A percentile compares a stretch with the other conserved stretches of the same genome.
phyloP scores from a whole-genome alignment of 2,329 filamentous ascomycete species.

The Penicillium sp. region DNA sequence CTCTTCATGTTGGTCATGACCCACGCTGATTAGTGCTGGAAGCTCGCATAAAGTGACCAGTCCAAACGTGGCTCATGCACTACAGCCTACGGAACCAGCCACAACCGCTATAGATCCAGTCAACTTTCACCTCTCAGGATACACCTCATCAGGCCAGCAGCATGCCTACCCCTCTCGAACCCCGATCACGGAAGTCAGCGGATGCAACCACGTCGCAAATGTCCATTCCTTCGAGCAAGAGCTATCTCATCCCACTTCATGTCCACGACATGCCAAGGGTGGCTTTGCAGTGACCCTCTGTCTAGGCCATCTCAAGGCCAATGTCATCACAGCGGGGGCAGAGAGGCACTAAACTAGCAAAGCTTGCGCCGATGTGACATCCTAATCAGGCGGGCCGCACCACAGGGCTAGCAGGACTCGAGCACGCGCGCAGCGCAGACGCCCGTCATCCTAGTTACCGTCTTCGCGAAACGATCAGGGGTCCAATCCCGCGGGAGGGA shows the following conservation, averaged over 20 bases:
- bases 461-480: slow-evolving; percentile 2
- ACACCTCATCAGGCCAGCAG: background rate
- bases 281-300: slow-evolving; percentile 6
- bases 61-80: background rate
- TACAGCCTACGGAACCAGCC: background rate
- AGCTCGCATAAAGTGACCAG: background rate
- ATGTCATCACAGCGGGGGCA: slow-evolving; percentile 9
- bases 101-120: background rate
- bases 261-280: slow-evolving; percentile 10
- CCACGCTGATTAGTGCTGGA: background rate
- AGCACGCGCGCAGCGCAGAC: slow-evolving; percentile 10
- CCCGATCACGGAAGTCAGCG: slow-evolving; percentile 5
- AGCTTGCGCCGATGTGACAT: slow-evolving; percentile 7
- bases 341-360: background rate
- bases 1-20: background rate
- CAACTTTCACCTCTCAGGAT: background rate
- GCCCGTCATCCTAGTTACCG: background rate
- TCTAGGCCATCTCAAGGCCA: background rate
- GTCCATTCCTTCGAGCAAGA: slow-evolving; percentile 2
- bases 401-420: slow-evolving; percentile 3
- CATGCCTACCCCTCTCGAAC: background rate
- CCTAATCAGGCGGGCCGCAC: background rate
- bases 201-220: slow-evolving; percentile 9
- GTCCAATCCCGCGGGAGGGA: slow-evolving; percentile 17
- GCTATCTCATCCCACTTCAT: slow-evolving; percentile 1